These are phyloP conservation scores for Harrya chromipes DNA, from an alignment of 768 basidiomycete genomes.

Conservation along the genomic window DNA sequence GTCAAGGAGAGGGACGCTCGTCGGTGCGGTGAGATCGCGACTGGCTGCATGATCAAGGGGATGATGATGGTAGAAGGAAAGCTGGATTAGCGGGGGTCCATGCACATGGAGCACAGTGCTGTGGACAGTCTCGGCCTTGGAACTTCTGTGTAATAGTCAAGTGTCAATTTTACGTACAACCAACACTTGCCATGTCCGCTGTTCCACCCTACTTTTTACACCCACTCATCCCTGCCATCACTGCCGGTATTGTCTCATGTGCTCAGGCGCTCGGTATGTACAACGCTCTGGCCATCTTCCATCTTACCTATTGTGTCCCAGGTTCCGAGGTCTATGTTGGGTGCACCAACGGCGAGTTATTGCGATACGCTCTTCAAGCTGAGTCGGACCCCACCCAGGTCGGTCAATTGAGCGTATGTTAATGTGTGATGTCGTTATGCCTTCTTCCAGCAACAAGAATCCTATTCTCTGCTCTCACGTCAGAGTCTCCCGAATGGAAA, in stretches of 20 bases:
- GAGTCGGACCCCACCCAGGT: constrained; percentile 48
- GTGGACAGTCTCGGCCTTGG: neutral
- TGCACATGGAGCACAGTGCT: constrained; percentile 19
- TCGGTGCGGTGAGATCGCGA: constrained; percentile 13
- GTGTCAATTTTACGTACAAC: constrained; percentile 19
- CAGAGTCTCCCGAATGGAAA: constrained; percentile 67
- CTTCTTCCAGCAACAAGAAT: constrained; percentile 41
- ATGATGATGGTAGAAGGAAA: constrained; percentile 1
- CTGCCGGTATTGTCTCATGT: constrained; percentile 32
- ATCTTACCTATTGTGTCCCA: constrained; percentile 26
- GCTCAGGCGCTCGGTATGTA: constrained; percentile 57
- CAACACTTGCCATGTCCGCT: constrained; percentile 15
- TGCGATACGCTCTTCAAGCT: constrained; percentile 72
- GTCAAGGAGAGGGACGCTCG: constrained; percentile 20
- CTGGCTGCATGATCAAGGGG: constrained; percentile 12
- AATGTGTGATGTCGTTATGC: neutral
- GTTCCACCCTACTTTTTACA: constrained; percentile 63
- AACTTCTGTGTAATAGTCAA: neutral
- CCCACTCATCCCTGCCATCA: constrained; percentile 40
- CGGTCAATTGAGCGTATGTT: constrained; percentile 10
- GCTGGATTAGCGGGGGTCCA: constrained; percentile 4
- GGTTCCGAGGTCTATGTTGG: constrained; percentile 87
- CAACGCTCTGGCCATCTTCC: neutral
- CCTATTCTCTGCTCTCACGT: constrained; percentile 65
- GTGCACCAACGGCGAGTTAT: constrained; percentile 77